Evolutionary conservation across 2,329 filamentous ascomycete species (phyloP).

Genomic region (Aspergillus luchuensis): DNA sequence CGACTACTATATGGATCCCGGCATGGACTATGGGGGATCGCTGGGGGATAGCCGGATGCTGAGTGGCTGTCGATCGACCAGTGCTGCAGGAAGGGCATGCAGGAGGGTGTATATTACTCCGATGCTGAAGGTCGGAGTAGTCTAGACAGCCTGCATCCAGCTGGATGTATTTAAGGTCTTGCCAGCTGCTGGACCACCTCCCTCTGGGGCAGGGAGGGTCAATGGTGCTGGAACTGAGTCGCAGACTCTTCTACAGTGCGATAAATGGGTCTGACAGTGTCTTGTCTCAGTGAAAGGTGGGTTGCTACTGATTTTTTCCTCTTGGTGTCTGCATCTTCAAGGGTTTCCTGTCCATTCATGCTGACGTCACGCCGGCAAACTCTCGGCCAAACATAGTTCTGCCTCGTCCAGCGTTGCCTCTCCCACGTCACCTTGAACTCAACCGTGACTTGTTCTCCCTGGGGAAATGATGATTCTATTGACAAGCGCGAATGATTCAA

Average conservation of each 20-base stretch:
- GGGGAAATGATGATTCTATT: not conserved
- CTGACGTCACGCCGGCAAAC: conserved; percentile 32
- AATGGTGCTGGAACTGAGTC: not conserved
- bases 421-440: conserved; percentile 1
- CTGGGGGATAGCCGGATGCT: not conserved
- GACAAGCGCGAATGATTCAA: no score
- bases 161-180: not conserved
- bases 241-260: not conserved
- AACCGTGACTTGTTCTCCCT: not conserved
- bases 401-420: not conserved
- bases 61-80: not conserved
- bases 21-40: not conserved
- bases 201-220: not conserved
- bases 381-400: conserved; percentile 21
- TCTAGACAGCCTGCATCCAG: not conserved
- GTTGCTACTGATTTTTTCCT: no score
- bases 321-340: not conserved
- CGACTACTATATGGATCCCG: not conserved
- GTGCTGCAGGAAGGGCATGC: not conserved
- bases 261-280: not conserved
- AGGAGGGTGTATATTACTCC: conserved; percentile 3
- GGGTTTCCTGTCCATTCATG: not conserved
- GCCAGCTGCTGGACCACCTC: not conserved
- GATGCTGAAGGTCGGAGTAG: not conserved
- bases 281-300: not conserved